phyloP scores from a whole-genome alignment of 2,329 filamentous ascomycete genomes.

The Graphilbum ipis-grandicollis region DNA sequence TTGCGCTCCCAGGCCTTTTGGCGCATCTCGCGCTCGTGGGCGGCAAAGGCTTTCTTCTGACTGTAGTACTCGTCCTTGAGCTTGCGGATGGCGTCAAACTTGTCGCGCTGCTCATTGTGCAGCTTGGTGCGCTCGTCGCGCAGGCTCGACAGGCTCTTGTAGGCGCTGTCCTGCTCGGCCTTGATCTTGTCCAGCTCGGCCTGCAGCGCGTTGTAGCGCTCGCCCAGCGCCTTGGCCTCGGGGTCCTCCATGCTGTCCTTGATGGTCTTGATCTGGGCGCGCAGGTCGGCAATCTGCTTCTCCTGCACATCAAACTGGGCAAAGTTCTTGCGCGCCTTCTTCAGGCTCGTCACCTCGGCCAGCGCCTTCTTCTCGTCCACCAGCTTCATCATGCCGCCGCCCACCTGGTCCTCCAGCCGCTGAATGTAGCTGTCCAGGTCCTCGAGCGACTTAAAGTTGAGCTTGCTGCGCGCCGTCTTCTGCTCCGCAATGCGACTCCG shows the following conservation, averaged over 20 bases:
- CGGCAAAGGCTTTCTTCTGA: slow-evolving; percentile 63
- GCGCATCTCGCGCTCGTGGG: slow-evolving; percentile 71
- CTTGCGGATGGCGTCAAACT: slow-evolving; percentile 65
- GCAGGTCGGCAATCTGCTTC: slow-evolving; percentile 77
- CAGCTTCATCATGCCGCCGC: slow-evolving; percentile 79
- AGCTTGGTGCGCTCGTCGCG: slow-evolving; percentile 75
- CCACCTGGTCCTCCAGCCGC: slow-evolving; percentile 67
- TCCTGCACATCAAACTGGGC: slow-evolving; percentile 67
- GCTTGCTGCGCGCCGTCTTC: slow-evolving; percentile 65
- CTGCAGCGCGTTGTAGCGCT: slow-evolving; percentile 72
- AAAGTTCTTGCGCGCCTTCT: slow-evolving; percentile 86
- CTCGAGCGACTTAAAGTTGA: slow-evolving; percentile 72
- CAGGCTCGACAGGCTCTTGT: slow-evolving; percentile 71
- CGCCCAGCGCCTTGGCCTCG: slow-evolving; percentile 72
- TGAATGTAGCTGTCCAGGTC: slow-evolving; percentile 76
- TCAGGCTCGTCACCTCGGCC: slow-evolving; percentile 61
- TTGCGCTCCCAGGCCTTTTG: slow-evolving; percentile 61
- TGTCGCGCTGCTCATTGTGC: slow-evolving; percentile 72
- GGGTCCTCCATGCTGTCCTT: slow-evolving; percentile 84
- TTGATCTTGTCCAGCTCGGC: slow-evolving; percentile 81
- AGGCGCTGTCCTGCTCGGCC: slow-evolving; percentile 77
- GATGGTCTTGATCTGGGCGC: slow-evolving; percentile 73
- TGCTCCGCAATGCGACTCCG: slow-evolving; percentile 74
- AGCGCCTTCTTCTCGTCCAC: slow-evolving; percentile 96
- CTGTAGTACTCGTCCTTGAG: slow-evolving; percentile 81